phyloP scores from a whole-genome alignment of 2,329 filamentous ascomycete species.

The Penicillium sp. region DNA sequence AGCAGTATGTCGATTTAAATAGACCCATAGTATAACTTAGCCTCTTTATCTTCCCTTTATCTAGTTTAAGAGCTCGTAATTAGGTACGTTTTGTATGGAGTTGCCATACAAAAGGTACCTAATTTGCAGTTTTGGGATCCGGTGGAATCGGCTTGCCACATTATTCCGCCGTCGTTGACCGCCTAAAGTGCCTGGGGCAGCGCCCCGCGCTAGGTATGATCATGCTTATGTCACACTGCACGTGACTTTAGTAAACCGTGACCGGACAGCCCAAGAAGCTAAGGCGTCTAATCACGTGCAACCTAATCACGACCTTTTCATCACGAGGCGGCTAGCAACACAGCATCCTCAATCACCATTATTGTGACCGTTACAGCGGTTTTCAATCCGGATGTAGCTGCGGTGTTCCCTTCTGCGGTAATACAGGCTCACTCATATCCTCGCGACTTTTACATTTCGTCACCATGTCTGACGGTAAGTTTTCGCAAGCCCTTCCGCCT shows the following conservation, averaged over 20 bases:
- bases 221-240: not conserved
- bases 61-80: too few species aligned
- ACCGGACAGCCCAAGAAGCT: not conserved
- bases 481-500: constrained; percentile 10
- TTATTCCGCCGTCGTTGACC: not conserved
- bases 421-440: constrained; percentile 22
- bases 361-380: constrained; percentile 26
- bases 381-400: constrained; percentile 31
- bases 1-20: too few species aligned
- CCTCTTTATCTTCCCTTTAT: too few species aligned
- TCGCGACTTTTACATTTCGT: constrained; percentile 17
- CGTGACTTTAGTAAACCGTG: not conserved
- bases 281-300: not conserved
- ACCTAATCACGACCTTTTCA: constrained; percentile 16
- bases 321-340: constrained; percentile 18
- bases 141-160: too few species aligned
- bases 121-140: too few species aligned
- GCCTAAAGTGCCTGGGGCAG: not conserved
- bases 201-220: too few species aligned
- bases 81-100: too few species aligned
- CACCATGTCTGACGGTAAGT: constrained; percentile 41
- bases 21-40: too few species aligned
- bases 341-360: constrained; percentile 17
- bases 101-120: too few species aligned
- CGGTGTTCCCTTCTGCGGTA: constrained; percentile 22